Conservation (phyloP, 495 filamentous ascomycete species). For the Aspergillus cristatus region DNA sequence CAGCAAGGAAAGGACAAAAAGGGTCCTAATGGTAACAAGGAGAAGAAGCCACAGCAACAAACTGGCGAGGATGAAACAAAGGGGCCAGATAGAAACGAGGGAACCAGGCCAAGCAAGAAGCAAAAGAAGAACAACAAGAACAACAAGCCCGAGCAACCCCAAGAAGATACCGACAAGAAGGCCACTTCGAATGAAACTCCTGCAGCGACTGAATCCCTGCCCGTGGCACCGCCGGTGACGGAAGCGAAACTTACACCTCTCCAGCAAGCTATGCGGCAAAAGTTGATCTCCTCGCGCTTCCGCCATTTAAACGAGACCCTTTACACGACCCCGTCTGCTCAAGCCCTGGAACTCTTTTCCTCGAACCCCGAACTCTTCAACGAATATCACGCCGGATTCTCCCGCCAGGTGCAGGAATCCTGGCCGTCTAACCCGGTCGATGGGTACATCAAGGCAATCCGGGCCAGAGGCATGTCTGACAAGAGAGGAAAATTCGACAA, state of each 20-base stretch:
- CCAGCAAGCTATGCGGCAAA: slow-evolving; percentile 86
- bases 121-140: slow-evolving; percentile 34
- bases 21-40: slow-evolving; percentile 12
- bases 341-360: slow-evolving; percentile 69
- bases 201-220: slow-evolving; percentile 15
- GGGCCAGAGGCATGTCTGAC: slow-evolving; percentile 38
- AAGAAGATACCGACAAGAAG: slow-evolving; percentile 12
- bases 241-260: slow-evolving; percentile 69
- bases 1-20: slow-evolving; percentile 40
- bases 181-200: slow-evolving; percentile 11
- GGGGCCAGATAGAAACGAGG: slow-evolving; percentile 10
- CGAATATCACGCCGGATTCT: slow-evolving; percentile 92
- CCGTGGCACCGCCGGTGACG: slow-evolving; percentile 24
- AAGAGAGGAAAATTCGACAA: slow-evolving; percentile 29
- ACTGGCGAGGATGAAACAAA: slow-evolving; percentile 28
- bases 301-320: slow-evolving; percentile 94
- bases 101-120: slow-evolving; percentile 19
- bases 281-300: slow-evolving; percentile 89
- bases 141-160: slow-evolving; percentile 28
- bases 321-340: slow-evolving; percentile 78
- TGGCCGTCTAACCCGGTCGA: slow-evolving; percentile 97
- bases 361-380: slow-evolving; percentile 80
- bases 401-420: slow-evolving; percentile 74
- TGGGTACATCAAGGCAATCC: slow-evolving; percentile 61
- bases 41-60: slow-evolving; percentile 21